Percentiles rank a stretch among this genome's conserved stretches.
Evolutionary conservation across 106 monocot species (phyloP).

Genomic region (Phalaenopsis equestris): DNA sequence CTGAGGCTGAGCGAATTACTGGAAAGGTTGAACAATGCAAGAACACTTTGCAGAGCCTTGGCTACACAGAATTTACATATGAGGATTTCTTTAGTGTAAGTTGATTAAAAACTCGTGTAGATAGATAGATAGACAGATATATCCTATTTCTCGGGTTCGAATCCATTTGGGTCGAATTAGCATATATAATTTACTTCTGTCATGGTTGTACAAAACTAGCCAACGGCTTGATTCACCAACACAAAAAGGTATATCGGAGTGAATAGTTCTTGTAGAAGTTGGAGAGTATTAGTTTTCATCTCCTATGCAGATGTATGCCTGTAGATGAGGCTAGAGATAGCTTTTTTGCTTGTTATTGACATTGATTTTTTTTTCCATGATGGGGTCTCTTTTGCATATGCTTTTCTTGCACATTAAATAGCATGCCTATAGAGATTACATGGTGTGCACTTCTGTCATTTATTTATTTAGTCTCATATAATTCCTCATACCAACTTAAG

Average conservation of each 20-base stretch:
- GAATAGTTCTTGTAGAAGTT: background rate
- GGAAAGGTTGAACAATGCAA: constrained; percentile 68
- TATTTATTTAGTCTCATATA: background rate
- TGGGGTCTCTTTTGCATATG: background rate
- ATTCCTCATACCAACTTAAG: no score
- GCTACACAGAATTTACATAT: constrained; percentile 95
- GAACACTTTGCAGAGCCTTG: constrained; percentile 68
- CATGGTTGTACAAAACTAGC: background rate
- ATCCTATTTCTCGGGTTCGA: no score
- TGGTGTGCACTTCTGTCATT: background rate
- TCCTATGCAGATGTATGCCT: background rate
- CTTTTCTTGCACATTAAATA: background rate
- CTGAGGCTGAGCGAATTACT: constrained; percentile 57
- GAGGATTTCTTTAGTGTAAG: constrained; percentile 94
- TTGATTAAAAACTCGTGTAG: constrained; percentile 2
- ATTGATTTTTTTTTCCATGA: background rate
- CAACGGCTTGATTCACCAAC: background rate
- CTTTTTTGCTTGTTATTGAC: background rate
- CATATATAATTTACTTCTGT: background rate
- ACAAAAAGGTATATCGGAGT: background rate
- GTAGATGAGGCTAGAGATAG: background rate
- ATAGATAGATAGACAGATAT: no score
- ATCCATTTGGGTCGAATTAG: no score
- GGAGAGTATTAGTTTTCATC: background rate
- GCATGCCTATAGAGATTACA: background rate